A percentile compares a stretch with the other conserved stretches of the same genome.
These are phyloP conservation scores for Sporothrix brunneoviolacea DNA, from an alignment of 2,329 filamentous ascomycete species.

Conservation along the genomic window DNA sequence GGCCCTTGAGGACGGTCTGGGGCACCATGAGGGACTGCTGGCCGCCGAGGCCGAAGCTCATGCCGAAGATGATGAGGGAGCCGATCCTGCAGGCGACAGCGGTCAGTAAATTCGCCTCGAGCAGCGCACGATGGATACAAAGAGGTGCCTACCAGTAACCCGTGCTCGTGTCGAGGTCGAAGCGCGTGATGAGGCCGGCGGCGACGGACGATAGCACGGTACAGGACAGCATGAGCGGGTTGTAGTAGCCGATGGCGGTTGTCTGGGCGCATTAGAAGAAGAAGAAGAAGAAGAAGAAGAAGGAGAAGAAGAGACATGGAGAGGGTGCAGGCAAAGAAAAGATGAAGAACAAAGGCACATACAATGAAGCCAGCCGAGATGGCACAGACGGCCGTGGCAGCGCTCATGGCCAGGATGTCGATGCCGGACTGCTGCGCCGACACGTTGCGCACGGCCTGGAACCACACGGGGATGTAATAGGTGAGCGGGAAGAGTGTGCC, in stretches of 20 bases:
- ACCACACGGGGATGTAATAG: constrained; percentile 24
- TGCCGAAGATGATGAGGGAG: constrained; percentile 23
- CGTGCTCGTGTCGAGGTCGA: constrained; percentile 19
- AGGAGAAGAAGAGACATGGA: background rate
- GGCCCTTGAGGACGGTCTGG: constrained; percentile 22
- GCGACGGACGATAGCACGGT: constrained; percentile 20
- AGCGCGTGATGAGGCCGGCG: constrained; percentile 19
- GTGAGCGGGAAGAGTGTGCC: constrained; percentile 10
- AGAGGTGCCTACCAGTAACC: constrained; percentile 6
- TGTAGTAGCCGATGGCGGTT: constrained; percentile 24
- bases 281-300: background rate
- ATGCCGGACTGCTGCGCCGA: constrained; percentile 25
- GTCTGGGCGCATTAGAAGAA: background rate
- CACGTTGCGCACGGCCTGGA: constrained; percentile 23
- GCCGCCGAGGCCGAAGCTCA: constrained; percentile 24
- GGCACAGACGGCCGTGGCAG: constrained; percentile 8
- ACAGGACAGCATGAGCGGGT: constrained; percentile 21
- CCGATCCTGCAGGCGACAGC: constrained; percentile 23
- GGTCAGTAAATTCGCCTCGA: no score
- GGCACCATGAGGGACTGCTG: constrained; percentile 25
- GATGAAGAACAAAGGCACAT: no score
- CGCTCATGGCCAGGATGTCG: constrained; percentile 17
- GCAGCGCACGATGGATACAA: no score
- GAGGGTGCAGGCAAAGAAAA: no score
- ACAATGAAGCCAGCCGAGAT: constrained; percentile 16